A percentile compares a stretch with the other conserved stretches of the same genome.
These are phyloP conservation scores for Dichotomopilus funicola DNA, from an alignment of 2,329 filamentous ascomycete species.

Conservation along the genomic window DNA sequence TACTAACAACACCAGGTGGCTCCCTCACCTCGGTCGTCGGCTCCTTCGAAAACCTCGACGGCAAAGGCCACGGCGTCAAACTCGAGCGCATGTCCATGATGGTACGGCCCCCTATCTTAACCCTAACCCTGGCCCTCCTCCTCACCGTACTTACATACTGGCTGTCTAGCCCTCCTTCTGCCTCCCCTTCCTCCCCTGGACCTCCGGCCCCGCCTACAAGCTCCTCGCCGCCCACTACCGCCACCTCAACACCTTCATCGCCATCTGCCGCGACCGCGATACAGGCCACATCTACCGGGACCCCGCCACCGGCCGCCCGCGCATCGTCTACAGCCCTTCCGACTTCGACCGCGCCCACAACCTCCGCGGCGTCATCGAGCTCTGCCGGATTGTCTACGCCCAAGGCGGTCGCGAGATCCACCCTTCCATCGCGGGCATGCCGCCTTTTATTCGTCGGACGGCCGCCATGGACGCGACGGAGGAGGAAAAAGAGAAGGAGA, in stretches of 20 bases:
- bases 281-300: slow-evolving; percentile 69
- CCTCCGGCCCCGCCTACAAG: slow-evolving; percentile 64
- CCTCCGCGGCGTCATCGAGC: slow-evolving; percentile 62
- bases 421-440: slow-evolving; percentile 53
- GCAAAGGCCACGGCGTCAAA: slow-evolving; percentile 73
- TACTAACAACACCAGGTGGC: slow-evolving; percentile 43
- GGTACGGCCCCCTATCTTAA: slow-evolving; percentile 3
- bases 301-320: slow-evolving; percentile 54
- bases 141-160: not conserved
- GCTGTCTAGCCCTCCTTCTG: slow-evolving; percentile 53
- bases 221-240: slow-evolving; percentile 60
- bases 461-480: slow-evolving; percentile 6
- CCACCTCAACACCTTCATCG: slow-evolving; percentile 66
- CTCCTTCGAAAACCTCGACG: slow-evolving; percentile 75
- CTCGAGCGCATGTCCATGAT: slow-evolving; percentile 71
- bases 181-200: slow-evolving; percentile 60
- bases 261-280: slow-evolving; percentile 69
- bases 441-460: slow-evolving; percentile 48
- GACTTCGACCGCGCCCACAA: slow-evolving; percentile 66
- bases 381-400: slow-evolving; percentile 71
- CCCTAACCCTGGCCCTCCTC: not conserved
- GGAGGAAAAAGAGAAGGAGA: slow-evolving; percentile 12
- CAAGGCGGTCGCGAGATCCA: slow-evolving; percentile 77
- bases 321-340: slow-evolving; percentile 65
- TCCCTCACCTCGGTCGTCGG: slow-evolving; percentile 74